These are phyloP conservation scores for Royoungia palumana DNA, from an alignment of 768 basidiomycete species.

Conservation along the genomic window DNA sequence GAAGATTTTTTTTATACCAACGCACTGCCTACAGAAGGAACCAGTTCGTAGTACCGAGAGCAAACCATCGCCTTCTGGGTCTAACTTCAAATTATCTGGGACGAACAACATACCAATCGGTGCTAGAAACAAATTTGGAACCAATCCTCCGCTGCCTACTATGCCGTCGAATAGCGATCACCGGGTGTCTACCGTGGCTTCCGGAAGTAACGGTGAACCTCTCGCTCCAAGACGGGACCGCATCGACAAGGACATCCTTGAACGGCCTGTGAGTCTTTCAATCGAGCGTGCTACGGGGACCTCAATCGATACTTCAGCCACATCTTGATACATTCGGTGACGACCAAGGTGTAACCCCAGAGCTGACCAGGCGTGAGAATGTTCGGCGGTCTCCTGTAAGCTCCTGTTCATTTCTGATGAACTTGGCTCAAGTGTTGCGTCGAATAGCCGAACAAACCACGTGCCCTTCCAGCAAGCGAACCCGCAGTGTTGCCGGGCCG, in stretches of 20 bases:
- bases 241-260: constrained; percentile 18
- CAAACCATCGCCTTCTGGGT: constrained; percentile 11
- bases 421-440: not conserved
- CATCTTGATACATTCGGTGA: constrained; percentile 6
- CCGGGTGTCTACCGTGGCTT: not conserved
- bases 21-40: constrained; percentile 18
- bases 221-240: constrained; percentile 16
- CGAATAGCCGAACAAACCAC: constrained; percentile 8
- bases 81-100: constrained; percentile 28
- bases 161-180: not conserved
- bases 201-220: constrained; percentile 23
- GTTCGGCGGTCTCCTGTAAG: constrained; percentile 20
- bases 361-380: constrained; percentile 13
- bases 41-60: constrained; percentile 10
- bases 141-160: not conserved
- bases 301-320: constrained; percentile 18
- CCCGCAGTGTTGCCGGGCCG: constrained; percentile 3
- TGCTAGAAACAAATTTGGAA: constrained; percentile 22
- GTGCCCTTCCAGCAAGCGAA: constrained; percentile 12
- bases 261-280: constrained; percentile 20
- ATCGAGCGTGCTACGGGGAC: not conserved
- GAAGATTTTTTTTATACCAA: not conserved
- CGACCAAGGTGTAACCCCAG: constrained; percentile 2
- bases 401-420: not conserved
- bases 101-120: constrained; percentile 34